These are phyloP conservation scores for Yamadazyma spencermartinsiae DNA, from an alignment of 1,139 yeast genomes.

Conservation along the genomic window DNA sequence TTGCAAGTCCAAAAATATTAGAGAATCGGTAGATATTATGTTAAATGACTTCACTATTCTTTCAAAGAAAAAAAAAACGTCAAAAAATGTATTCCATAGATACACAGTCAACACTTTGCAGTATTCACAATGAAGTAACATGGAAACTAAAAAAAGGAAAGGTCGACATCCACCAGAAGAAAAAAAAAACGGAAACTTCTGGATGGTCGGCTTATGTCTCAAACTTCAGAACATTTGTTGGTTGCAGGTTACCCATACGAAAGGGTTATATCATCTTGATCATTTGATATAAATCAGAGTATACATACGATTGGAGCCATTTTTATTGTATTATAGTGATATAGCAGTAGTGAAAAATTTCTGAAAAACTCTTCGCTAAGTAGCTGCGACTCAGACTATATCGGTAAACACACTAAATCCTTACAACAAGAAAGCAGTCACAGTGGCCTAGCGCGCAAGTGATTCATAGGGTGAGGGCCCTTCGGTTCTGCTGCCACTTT, in stretches of 20 bases:
- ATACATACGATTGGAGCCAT: conserved; percentile 93
- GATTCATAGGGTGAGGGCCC: too few relatives aligned
- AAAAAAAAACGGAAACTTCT: conserved; percentile 6
- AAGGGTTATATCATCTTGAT: conserved; percentile 18
- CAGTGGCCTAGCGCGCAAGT: too few relatives aligned
- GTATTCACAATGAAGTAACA: not conserved
- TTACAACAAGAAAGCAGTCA: conserved; percentile 1
- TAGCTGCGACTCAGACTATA: not conserved
- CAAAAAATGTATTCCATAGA: too few relatives aligned
- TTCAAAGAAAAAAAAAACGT: too few relatives aligned
- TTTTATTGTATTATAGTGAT: conserved; percentile 23
- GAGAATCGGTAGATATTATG: conserved; percentile 2
- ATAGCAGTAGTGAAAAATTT: conserved; percentile 7
- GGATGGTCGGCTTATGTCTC: not conserved
- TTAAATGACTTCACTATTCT: not conserved
- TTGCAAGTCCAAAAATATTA: conserved; percentile 13
- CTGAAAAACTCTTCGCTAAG: too few relatives aligned
- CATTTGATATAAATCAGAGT: conserved; percentile 13
- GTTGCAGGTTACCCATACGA: conserved; percentile 35
- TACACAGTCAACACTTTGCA: too few relatives aligned
- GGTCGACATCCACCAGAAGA: conserved; percentile 2
- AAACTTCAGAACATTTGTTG: conserved; percentile 5
- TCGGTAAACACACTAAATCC: not conserved
- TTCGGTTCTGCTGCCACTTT: not conserved
- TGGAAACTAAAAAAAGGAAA: not conserved